Percentiles rank a stretch among this genome's conserved stretches.
Evolutionary conservation across 2,329 filamentous ascomycete genomes (phyloP).

Genomic region (Cordyceps cicadae): DNA sequence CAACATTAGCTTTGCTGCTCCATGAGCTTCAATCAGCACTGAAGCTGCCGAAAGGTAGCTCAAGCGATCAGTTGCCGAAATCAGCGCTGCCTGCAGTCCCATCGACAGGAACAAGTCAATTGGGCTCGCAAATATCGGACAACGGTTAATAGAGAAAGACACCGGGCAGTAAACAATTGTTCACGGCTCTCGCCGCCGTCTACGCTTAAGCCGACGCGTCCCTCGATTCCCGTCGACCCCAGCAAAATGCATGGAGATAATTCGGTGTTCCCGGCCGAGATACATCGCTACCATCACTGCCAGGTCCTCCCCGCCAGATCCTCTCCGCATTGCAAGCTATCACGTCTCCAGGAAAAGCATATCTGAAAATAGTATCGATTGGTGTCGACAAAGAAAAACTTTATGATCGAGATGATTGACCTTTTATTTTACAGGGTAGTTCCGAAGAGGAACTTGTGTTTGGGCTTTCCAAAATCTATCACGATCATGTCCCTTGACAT

Average conservation of each 20-base stretch:
- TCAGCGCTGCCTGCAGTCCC: not conserved
- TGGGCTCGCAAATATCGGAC: not conserved
- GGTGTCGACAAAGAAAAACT: conserved; percentile 20
- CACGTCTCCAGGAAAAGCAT: not conserved
- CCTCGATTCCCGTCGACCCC: not conserved
- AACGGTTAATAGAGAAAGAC: too few species aligned
- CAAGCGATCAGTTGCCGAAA: not conserved
- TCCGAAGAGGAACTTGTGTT: conserved; percentile 24
- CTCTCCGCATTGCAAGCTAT: not conserved
- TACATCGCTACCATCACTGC: not conserved
- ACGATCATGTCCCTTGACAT: conserved; percentile 26
- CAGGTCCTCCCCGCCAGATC: too few species aligned
- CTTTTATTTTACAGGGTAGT: conserved; percentile 36
- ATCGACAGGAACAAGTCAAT: not conserved
- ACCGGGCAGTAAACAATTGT: not conserved
- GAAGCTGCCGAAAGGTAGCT: not conserved
- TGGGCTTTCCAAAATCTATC: conserved; percentile 27
- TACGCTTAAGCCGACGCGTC: not conserved
- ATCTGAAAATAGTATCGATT: conserved; percentile 3
- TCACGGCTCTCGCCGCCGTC: too few species aligned
- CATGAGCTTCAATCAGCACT: too few species aligned
- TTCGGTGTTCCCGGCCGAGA: not conserved
- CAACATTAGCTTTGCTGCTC: not conserved
- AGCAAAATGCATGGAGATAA: not conserved
- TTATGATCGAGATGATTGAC: conserved; percentile 31